Conservation (phyloP, 768 basidiomycete species). For the Podaxis rugospora region DNA sequence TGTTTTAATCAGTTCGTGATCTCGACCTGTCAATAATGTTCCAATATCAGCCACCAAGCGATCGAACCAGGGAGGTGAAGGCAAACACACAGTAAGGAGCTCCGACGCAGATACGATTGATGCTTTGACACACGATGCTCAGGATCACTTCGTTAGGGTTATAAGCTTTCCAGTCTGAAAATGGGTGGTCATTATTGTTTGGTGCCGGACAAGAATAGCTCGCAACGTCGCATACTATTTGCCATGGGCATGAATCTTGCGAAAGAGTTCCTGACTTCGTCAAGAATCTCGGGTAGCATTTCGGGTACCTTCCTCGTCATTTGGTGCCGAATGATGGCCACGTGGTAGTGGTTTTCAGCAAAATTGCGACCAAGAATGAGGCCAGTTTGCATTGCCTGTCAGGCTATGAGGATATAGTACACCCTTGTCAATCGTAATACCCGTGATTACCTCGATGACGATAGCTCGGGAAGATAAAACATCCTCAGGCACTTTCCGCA, state of each 20-base stretch:
- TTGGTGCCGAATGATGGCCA: conserved; percentile 25
- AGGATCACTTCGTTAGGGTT: conserved; percentile 20
- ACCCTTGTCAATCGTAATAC: conserved; percentile 1
- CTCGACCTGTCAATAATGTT: conserved; percentile 32
- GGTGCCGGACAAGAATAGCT: not conserved
- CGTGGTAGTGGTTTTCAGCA: conserved; percentile 28
- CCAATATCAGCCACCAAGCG: not conserved
- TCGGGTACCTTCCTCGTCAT: conserved; percentile 34
- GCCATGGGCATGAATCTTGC: conserved; percentile 28
- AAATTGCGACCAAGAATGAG: conserved; percentile 14
- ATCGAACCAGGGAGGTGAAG: not conserved
- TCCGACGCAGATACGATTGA: conserved; percentile 46
- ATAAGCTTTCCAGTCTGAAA: conserved; percentile 35
- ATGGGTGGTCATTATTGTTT: not conserved
- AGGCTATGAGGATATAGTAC: not conserved
- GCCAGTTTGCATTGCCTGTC: conserved; percentile 19
- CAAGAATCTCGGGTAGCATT: conserved; percentile 34
- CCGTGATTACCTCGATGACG: conserved; percentile 26
- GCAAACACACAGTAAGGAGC: conserved; percentile 37
- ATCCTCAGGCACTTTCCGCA: conserved; percentile 40
- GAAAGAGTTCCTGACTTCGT: conserved; percentile 40
- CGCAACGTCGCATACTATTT: conserved; percentile 17
- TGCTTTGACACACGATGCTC: conserved; percentile 33
- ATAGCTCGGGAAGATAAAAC: conserved; percentile 30
- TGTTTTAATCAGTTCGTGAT: conserved; percentile 28